These are phyloP conservation scores for Cerrena zonata DNA, from an alignment of 1,284 basidiomycete species.

Conservation along the genomic window DNA sequence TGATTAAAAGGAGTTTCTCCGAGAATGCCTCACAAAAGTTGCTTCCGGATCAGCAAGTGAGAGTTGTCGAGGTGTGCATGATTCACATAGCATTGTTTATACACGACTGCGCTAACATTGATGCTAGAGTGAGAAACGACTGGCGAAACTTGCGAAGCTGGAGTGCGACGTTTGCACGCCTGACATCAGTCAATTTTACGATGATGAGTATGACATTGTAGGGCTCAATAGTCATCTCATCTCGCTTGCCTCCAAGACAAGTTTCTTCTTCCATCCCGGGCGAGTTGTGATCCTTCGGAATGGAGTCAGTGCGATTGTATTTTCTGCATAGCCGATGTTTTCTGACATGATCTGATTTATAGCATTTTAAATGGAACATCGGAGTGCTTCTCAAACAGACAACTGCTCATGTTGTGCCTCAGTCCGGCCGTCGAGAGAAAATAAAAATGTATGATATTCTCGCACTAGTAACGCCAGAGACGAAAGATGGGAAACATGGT, in stretches of 20 bases:
- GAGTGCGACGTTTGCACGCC: slow-evolving; percentile 62
- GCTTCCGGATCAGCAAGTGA: slow-evolving; percentile 88
- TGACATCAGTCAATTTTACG: slow-evolving; percentile 77
- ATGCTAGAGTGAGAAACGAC: slow-evolving; percentile 66
- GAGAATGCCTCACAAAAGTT: slow-evolving; percentile 93
- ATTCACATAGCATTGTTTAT: background rate
- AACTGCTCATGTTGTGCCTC: slow-evolving; percentile 38
- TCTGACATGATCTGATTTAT: slow-evolving; percentile 6
- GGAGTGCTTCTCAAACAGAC: slow-evolving; percentile 77
- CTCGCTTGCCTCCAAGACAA: slow-evolving; percentile 62
- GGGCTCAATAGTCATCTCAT: slow-evolving; percentile 64
- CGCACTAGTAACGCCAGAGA: slow-evolving; percentile 65
- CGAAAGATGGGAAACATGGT: slow-evolving; percentile 57
- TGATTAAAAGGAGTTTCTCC: slow-evolving; percentile 99
- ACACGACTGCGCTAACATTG: background rate
- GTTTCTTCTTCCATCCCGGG: slow-evolving; percentile 67
- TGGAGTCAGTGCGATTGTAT: slow-evolving; percentile 47
- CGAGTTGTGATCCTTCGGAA: slow-evolving; percentile 83
- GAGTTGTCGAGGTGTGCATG: slow-evolving; percentile 67
- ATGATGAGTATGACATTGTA: slow-evolving; percentile 66
- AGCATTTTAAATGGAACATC: slow-evolving; percentile 78
- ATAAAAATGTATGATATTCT: slow-evolving; percentile 67
- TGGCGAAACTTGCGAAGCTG: slow-evolving; percentile 65
- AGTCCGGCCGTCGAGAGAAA: slow-evolving; percentile 40
- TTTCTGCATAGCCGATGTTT: too few species aligned